A percentile compares a stretch with the other conserved stretches of the same genome.
phyloP scores from a whole-genome alignment of 495 filamentous ascomycete genomes.

The Penicillium cataractarum region DNA sequence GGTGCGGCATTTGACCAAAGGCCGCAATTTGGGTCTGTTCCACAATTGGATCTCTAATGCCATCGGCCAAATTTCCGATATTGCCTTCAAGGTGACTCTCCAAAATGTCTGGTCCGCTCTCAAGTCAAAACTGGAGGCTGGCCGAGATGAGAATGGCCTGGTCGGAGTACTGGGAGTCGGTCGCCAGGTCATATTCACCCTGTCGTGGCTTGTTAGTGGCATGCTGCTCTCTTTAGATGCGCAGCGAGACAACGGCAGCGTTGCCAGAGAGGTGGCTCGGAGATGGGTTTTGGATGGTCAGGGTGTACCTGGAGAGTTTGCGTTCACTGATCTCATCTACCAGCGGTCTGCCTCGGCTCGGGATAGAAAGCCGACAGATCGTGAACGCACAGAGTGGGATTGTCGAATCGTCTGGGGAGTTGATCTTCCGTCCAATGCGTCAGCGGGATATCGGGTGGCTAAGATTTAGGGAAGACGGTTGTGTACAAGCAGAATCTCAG shows the following conservation, averaged over 20 bases:
- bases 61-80: constrained; percentile 9
- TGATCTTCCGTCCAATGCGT: constrained; percentile 31
- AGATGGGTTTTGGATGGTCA: constrained; percentile 40
- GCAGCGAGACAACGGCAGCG: constrained; percentile 33
- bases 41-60: constrained; percentile 42
- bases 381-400: constrained; percentile 27
- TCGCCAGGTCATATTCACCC: constrained; percentile 36
- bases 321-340: constrained; percentile 36
- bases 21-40: constrained; percentile 40
- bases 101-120: constrained; percentile 20
- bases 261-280: constrained; percentile 35
- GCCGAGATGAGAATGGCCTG: constrained; percentile 5
- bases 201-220: constrained; percentile 39
- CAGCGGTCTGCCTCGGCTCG: constrained; percentile 2
- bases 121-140: constrained; percentile 6
- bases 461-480: constrained; percentile 14
- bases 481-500: neutral
- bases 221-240: constrained; percentile 37
- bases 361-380: neutral
- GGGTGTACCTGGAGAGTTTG: constrained; percentile 37
- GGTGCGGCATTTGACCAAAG: constrained; percentile 54
- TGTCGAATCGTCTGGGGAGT: constrained; percentile 39
- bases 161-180: constrained; percentile 26
- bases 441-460: constrained; percentile 31
- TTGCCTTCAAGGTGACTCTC: constrained; percentile 13